phyloP scores from a whole-genome alignment of 805 yeast genomes.

The Saturnispora zaruensis region DNA sequence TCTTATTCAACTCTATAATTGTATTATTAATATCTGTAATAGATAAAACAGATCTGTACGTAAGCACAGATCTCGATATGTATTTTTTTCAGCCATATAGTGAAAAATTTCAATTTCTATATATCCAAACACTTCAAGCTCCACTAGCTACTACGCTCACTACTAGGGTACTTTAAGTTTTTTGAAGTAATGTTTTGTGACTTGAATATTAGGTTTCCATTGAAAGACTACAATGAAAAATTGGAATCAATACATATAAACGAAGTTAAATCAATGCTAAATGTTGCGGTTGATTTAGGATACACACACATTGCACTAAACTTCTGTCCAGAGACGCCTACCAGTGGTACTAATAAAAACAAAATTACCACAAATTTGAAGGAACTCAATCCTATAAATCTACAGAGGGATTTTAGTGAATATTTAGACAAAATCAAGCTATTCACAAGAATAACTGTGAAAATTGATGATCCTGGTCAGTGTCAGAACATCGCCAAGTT shows the following conservation, averaged over 20 bases:
- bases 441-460: constrained; percentile 66
- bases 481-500: constrained; percentile 50
- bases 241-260: constrained; percentile 36
- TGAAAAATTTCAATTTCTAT: not conserved
- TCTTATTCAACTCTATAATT: constrained; percentile 8
- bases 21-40: not conserved
- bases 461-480: constrained; percentile 69
- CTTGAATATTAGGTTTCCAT: constrained; percentile 70
- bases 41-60: not conserved
- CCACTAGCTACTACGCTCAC: not conserved
- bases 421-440: constrained; percentile 35
- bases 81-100: not conserved
- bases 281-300: constrained; percentile 51
- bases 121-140: not conserved
- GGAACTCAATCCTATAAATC: constrained; percentile 35
- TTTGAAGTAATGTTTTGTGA: constrained; percentile 43
- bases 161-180: not conserved
- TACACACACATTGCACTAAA: constrained; percentile 75
- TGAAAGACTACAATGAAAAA: constrained; percentile 34
- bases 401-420: constrained; percentile 25
- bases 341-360: constrained; percentile 35
- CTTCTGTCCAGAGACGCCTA: constrained; percentile 27
- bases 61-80: not conserved
- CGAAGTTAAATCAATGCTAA: constrained; percentile 40
- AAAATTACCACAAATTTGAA: constrained; percentile 42